Base-by-base conservation (phyloP, 2,329 filamentous ascomycete genomes). In the Colletotrichum cereale region DNA sequence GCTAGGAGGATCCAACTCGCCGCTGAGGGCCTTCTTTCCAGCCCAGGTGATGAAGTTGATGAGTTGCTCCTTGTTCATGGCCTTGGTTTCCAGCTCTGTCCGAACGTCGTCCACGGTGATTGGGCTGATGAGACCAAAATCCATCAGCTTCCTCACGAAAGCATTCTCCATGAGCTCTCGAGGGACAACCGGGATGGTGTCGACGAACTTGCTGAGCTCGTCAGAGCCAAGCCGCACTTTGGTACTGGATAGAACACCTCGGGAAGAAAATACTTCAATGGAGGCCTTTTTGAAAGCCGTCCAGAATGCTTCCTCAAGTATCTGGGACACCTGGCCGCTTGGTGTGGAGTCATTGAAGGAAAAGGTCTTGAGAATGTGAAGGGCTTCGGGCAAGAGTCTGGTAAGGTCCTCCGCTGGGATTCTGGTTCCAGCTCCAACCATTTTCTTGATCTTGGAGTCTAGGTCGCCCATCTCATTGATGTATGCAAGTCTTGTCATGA, bases 241-340 rank as follows among this genome's bases (percentile, higher is more conserved):
- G 16, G 93, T 90, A 44, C 93, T 97, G n/a, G 92, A 90, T 65
- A 98, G 86, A 8, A 99, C 91, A 67, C 97, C 97, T 70, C 92
- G 90, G 26, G 92, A 97, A 1, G 95, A 98, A 74, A 97, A 91
- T 8, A 98, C 88, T 77, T 98, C 95, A 68, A 98, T 94, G 0
- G 90, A 92, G 2, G 94, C 90, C 74, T 92, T 92, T 78, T 90
- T 92, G 77, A 93, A 96, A 73, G 94, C 95, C 44, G 91, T 97
- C 96, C 96, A 99, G 79, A 99, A 99, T 0, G 95, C 93, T 81
- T 98, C 94, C 78, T 98, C 95, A 64, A 99, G 94, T 73, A 94
- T 92, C 77, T 94, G 90, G 0, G 95, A 94, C 26, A 98, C 93
- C 72, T 93, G 88, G 0, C 88, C 88, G 73, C 93, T 97, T 1